These are phyloP conservation scores for Candida namnaoensis DNA, from an alignment of 805 yeast species.

Conservation along the genomic window DNA sequence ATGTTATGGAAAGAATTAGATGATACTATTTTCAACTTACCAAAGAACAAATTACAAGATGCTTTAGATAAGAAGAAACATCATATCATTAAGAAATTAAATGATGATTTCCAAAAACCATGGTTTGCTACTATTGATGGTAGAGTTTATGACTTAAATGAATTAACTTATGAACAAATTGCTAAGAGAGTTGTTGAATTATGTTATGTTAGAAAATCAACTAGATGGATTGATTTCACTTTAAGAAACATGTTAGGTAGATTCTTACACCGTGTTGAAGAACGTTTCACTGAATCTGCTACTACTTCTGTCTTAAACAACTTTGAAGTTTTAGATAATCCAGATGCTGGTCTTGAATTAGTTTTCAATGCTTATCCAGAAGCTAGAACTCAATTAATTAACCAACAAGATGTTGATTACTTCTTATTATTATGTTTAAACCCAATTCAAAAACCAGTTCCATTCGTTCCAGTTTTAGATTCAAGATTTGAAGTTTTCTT, in stretches of 20 bases:
- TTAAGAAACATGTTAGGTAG: constrained; percentile 83
- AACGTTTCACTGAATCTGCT: constrained; percentile 66
- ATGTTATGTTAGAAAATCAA: constrained; percentile 70
- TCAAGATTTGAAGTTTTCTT: constrained; percentile 92
- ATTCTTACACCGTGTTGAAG: constrained; percentile 90
- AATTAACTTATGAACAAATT: constrained; percentile 93
- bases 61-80: constrained; percentile 78
- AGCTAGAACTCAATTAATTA: constrained; percentile 74
- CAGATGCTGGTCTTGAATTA: constrained; percentile 48
- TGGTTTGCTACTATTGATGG: constrained; percentile 80
- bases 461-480: constrained; percentile 92
- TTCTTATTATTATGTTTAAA: constrained; percentile 77
- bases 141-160: constrained; percentile 84
- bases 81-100: constrained; percentile 75
- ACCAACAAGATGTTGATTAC: constrained; percentile 92
- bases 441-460: constrained; percentile 94
- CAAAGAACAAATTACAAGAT: constrained; percentile 79
- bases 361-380: constrained; percentile 65
- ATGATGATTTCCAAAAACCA: constrained; percentile 94
- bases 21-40: constrained; percentile 83
- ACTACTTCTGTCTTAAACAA: constrained; percentile 68
- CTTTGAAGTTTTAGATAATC: constrained; percentile 58
- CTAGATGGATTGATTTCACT: constrained; percentile 81
- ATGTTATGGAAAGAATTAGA: constrained; percentile 96
- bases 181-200: constrained; percentile 81